Conservation (phyloP, 108 stramenopile genomes). For the Aurantiochytrium sp. region DNA sequence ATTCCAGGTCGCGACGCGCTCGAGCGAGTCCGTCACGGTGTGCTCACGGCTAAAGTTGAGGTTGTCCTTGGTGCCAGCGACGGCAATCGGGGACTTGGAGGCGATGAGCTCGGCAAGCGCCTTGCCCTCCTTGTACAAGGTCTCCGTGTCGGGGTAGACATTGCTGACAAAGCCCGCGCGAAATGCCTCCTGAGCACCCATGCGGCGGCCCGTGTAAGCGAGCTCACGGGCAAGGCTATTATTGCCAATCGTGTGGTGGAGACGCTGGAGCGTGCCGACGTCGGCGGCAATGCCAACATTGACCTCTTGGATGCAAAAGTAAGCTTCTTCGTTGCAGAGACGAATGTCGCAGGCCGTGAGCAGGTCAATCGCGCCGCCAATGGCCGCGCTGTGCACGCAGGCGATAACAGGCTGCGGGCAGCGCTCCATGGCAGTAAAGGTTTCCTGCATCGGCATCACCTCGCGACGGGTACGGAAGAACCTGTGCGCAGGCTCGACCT, state of each 20-base stretch:
- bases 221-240: constrained; percentile 43
- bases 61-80: constrained; percentile 43
- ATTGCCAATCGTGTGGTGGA: constrained; percentile 47
- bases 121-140: constrained; percentile 3
- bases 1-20: constrained; percentile 38
- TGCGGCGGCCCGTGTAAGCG: constrained; percentile 38
- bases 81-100: constrained; percentile 39
- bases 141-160: background rate
- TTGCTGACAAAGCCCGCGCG: constrained; percentile 9
- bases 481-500: constrained; percentile 19
- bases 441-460: constrained; percentile 38
- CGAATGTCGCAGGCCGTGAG: constrained; percentile 45
- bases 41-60: constrained; percentile 43
- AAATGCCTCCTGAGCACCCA: constrained; percentile 12
- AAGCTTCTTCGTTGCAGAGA: constrained; percentile 32
- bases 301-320: constrained; percentile 46
- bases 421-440: constrained; percentile 38
- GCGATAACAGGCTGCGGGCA: constrained; percentile 47
- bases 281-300: constrained; percentile 50
- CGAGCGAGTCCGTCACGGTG: constrained; percentile 24
- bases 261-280: constrained; percentile 47
- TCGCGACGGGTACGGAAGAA: constrained; percentile 29
- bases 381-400: constrained; percentile 44
- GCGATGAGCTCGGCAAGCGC: constrained; percentile 33
- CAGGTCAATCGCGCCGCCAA: constrained; percentile 49